A percentile compares a stretch with the other conserved stretches of the same genome.
phyloP scores from a whole-genome alignment of 306 rosid species.

The Cicer bijugum region DNA sequence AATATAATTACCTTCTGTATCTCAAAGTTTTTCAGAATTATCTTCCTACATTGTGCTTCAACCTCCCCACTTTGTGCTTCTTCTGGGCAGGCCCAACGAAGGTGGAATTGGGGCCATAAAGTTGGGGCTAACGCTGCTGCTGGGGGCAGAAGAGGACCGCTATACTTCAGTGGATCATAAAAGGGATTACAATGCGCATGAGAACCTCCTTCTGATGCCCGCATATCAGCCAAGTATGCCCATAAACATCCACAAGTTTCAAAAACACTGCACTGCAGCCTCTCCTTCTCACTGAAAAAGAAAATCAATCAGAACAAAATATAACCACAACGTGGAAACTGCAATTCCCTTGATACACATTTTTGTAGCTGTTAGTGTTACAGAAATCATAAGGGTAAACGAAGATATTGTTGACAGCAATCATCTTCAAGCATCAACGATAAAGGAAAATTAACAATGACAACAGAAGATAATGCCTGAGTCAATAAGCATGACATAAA shows the following conservation, averaged over 20 bases:
- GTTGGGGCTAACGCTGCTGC: conserved; percentile 98
- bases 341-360: conserved; percentile 19
- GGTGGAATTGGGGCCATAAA: conserved; percentile 92
- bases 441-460: background rate
- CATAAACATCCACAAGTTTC: conserved; percentile 95
- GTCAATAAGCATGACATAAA: conserved; percentile 22
- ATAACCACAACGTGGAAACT: conserved; percentile 12
- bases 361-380: background rate
- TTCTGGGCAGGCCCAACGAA: conserved; percentile 92
- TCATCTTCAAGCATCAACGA: conserved; percentile 5
- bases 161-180: conserved; percentile 71
- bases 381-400: conserved; percentile 17
- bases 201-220: conserved; percentile 66
- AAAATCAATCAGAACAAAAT: conserved; percentile 45
- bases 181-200: conserved; percentile 83
- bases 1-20: conserved; percentile 69
- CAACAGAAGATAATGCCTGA: conserved; percentile 26
- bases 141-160: conserved; percentile 72
- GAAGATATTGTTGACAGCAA: background rate
- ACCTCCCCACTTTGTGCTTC: conserved; percentile 82
- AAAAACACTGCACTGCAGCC: conserved; percentile 67
- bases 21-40: conserved; percentile 63
- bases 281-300: conserved; percentile 79
- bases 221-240: conserved; percentile 79
- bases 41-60: conserved; percentile 72